A percentile compares a stretch with the other conserved stretches of the same genome.
These are phyloP conservation scores for Penicillium sp. DNA, from an alignment of 2,329 filamentous ascomycete species.

Conservation along the genomic window DNA sequence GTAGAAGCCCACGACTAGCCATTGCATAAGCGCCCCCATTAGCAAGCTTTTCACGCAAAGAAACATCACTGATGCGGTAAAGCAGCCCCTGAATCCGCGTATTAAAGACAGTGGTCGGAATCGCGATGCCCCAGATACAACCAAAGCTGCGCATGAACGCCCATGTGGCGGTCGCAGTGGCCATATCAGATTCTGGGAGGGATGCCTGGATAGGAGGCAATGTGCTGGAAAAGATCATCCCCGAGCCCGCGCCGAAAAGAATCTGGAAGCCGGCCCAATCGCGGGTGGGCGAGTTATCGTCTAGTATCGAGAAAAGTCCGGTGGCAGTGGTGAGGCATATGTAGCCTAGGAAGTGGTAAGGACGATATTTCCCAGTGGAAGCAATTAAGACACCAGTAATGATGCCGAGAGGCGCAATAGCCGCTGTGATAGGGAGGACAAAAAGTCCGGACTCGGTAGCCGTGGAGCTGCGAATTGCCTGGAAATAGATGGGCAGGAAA, in stretches of 20 bases:
- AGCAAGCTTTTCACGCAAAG: slow-evolving; percentile 8
- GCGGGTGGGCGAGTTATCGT: slow-evolving; percentile 23
- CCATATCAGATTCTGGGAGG: slow-evolving; percentile 31
- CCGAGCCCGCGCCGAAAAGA: slow-evolving; percentile 26
- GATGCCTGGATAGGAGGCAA: slow-evolving; percentile 33
- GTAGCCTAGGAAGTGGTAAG: slow-evolving; percentile 31
- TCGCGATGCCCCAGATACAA: slow-evolving; percentile 32
- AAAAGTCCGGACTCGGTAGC: slow-evolving; percentile 35
- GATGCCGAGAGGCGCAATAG: slow-evolving; percentile 28
- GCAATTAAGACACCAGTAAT: slow-evolving; percentile 35
- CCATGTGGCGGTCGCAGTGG: slow-evolving; percentile 28
- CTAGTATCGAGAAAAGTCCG: slow-evolving; percentile 31
- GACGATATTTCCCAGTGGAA: slow-evolving; percentile 35
- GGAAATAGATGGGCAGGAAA: slow-evolving; percentile 51
- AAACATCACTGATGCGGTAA: slow-evolving; percentile 11
- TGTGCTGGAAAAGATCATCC: slow-evolving; percentile 26
- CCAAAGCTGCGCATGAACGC: slow-evolving; percentile 35
- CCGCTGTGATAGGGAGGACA: slow-evolving; percentile 31
- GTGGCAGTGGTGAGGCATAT: slow-evolving; percentile 26
- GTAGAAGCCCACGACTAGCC: slow-evolving; percentile 12
- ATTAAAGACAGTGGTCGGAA: slow-evolving; percentile 36
- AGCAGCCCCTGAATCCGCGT: slow-evolving; percentile 19
- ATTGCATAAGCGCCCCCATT: slow-evolving; percentile 26
- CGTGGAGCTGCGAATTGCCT: slow-evolving; percentile 38
- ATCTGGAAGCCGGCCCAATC: slow-evolving; percentile 35